phyloP scores from a whole-genome alignment of 768 basidiomycete genomes.

The Auricularia cornea region DNA sequence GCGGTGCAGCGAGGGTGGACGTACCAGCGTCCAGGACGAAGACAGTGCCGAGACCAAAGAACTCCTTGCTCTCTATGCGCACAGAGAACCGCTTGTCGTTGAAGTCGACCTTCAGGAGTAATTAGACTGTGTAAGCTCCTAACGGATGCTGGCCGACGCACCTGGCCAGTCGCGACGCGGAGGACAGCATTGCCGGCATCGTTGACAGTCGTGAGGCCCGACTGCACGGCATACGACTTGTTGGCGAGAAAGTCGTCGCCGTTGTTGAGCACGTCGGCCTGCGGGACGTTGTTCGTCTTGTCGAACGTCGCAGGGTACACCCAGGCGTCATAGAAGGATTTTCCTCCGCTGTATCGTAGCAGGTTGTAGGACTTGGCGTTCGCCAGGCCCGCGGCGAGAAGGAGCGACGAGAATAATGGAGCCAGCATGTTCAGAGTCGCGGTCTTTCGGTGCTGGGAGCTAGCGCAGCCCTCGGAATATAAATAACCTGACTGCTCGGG shows the following conservation, averaged over 20 bases:
- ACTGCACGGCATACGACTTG: background rate
- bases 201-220: conserved; percentile 13
- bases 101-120: too few species aligned
- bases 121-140: too few species aligned
- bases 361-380: background rate
- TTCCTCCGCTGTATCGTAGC: background rate
- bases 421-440: too few species aligned
- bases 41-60: background rate
- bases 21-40: background rate
- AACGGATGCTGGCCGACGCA: too few species aligned
- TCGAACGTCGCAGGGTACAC: background rate
- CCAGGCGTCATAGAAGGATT: background rate
- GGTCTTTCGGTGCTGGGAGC: too few species aligned
- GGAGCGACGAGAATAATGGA: background rate
- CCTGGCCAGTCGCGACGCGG: conserved; percentile 8
- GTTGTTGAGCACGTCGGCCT: background rate
- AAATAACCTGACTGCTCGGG: too few species aligned
- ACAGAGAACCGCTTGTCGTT: too few species aligned
- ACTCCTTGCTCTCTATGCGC: background rate
- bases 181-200: conserved; percentile 14
- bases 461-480: too few species aligned
- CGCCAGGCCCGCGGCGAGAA: background rate
- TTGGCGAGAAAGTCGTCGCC: background rate
- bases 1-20: background rate
- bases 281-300: background rate